Conservation (phyloP, 208 protist genomes). For the Leishmania gerbilli region DNA sequence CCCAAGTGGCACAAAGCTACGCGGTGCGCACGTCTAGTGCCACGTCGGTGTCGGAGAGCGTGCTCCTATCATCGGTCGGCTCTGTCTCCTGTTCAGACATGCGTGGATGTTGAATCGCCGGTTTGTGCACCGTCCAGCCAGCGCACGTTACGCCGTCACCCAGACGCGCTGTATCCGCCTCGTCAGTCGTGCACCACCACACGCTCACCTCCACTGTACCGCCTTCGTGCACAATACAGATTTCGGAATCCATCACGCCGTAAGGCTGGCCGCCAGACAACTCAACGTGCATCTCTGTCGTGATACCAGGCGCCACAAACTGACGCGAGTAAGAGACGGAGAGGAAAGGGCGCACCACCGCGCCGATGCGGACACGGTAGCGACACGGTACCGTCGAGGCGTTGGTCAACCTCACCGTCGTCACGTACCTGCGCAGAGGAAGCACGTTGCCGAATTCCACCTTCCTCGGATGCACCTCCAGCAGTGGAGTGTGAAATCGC, state of each 20-base stretch:
- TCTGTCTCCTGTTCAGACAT: not conserved
- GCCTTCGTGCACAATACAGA: slow-evolving; percentile 56
- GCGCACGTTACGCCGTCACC: slow-evolving; percentile 27
- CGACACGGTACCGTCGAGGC: slow-evolving; percentile 80
- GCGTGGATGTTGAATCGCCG: slow-evolving; percentile 16
- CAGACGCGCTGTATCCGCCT: slow-evolving; percentile 17
- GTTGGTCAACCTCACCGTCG: slow-evolving; percentile 63
- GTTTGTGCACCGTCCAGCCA: slow-evolving; percentile 31
- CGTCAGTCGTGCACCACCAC: slow-evolving; percentile 38
- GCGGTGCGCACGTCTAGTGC: not conserved
- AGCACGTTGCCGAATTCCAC: slow-evolving; percentile 62
- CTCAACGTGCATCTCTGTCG: slow-evolving; percentile 47
- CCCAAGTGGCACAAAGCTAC: not conserved
- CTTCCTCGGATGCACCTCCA: slow-evolving; percentile 26
- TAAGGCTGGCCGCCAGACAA: slow-evolving; percentile 58
- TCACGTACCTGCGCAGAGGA: slow-evolving; percentile 46
- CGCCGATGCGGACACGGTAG: slow-evolving; percentile 54
- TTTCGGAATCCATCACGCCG: slow-evolving; percentile 29
- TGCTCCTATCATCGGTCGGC: not conserved
- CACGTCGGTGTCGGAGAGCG: slow-evolving; percentile 6
- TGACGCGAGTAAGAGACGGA: slow-evolving; percentile 61
- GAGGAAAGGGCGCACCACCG: slow-evolving; percentile 34
- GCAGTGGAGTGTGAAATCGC: slow-evolving; percentile 19
- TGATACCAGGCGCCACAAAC: slow-evolving; percentile 80
- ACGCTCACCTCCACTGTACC: slow-evolving; percentile 37